Base-by-base conservation (phyloP, 345 rosid species). In the Kernera saxatilis region DNA sequence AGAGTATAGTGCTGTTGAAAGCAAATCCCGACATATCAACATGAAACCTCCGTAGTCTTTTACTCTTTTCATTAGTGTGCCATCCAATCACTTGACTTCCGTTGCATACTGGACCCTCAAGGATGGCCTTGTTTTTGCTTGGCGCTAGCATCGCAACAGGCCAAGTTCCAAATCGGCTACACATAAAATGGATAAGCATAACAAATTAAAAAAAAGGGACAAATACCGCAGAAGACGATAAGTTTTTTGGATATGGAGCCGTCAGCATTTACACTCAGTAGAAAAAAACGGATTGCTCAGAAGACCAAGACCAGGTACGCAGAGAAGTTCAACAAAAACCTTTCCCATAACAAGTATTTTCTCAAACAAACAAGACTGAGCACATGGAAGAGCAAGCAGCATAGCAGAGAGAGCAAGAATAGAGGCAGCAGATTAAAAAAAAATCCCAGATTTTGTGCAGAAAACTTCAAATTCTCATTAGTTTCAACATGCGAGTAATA, bases 11-110 rank as follows among this genome's bases (percentile, higher is more conserved):
- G 77, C 94, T 89, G 79, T 93, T 93, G 80, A 93, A 89, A 69
- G 98, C 97, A 81, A 91, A 93, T 25, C 98, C 98, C 0, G 96
- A 91, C 92, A 93, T 93, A 81, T 91, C 98, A 59, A 91, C 92
- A 62, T 93, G 97, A 80, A 91, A 93, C 77, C 97, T 82, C 9
- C 92, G 87, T 5, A 91, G 81, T 60, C 81, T 82, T 80, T 83
- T 93, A 62, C 97, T 93, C 79, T 87, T 93, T 71, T 93, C 98
- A 48, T 93, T 93, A 25, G 98, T 88, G 81, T 91, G 97, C 97
- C 98, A 93, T 48, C 98, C 98, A 46, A 85, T 81, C 70, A 93
- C 85, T 60, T 79, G 87, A 69, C 84, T 87, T 73, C 88, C 86
- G 30, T 88, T 86, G 83, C 97, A 93, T 18, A 93, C 85, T 1